Percentiles rank a stretch among this genome's conserved stretches.
These are phyloP conservation scores for Puccinia polysora DNA, from an alignment of 1,284 basidiomycete genomes.

Conservation along the genomic window DNA sequence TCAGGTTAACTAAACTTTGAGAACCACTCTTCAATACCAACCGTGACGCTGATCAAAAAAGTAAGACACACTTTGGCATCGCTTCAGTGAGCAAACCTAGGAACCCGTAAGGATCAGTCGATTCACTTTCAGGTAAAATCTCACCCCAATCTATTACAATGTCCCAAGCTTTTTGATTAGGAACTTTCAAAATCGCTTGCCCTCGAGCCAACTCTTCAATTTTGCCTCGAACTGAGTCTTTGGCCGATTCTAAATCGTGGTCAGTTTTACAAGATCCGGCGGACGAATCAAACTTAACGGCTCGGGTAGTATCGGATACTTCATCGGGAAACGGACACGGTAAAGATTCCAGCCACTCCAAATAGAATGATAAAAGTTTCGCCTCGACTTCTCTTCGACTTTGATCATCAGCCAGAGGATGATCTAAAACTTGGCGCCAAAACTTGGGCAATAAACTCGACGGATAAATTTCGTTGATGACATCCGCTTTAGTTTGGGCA, in stretches of 20 bases:
- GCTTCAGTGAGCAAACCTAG: constrained; percentile 24
- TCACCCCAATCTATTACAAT: constrained; percentile 73
- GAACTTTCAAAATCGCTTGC: constrained; percentile 67
- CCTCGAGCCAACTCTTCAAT: constrained; percentile 68
- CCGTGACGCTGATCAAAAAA: not conserved
- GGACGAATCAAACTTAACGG: constrained; percentile 46
- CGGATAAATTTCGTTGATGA: constrained; percentile 51
- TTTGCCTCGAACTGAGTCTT: constrained; percentile 60
- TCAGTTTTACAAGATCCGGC: constrained; percentile 44
- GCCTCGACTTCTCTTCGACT: constrained; percentile 66
- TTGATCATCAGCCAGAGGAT: constrained; percentile 67
- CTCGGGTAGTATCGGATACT: constrained; percentile 53
- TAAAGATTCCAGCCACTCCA: constrained; percentile 61
- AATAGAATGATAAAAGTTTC: constrained; percentile 65
- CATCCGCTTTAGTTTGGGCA: constrained; percentile 47
- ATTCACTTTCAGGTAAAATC: constrained; percentile 48
- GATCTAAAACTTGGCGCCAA: constrained; percentile 70
- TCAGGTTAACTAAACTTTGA: constrained; percentile 1
- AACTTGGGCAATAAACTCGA: constrained; percentile 61
- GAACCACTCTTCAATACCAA: not conserved
- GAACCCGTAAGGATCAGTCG: constrained; percentile 38
- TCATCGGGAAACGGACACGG: constrained; percentile 55
- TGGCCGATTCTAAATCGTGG: constrained; percentile 56
- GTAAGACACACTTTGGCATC: constrained; percentile 20
- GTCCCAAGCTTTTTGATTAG: constrained; percentile 73